Evolutionary conservation across 352 stramenopile species (phyloP), one percentile per base, ranked within the genome.

Genomic region (Pythium utonaiense): DNA sequence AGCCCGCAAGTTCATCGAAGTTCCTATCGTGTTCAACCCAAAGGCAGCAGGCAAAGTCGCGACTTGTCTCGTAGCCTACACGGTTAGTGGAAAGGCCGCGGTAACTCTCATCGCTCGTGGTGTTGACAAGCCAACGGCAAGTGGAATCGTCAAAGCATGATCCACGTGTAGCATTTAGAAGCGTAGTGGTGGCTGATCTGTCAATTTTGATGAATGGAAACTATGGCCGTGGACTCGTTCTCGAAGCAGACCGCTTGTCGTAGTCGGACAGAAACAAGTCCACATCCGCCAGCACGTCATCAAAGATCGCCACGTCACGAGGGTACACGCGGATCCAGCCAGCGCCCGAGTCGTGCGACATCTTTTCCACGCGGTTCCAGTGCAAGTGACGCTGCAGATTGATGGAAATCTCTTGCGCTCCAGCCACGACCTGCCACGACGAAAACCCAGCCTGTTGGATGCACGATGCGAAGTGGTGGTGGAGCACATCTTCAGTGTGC

Each of bases 271-370:
- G 64, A 53, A 96, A 96, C 3, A 64, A 57, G 48, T 96, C 81
- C 25, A 96, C 75, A 51, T 92, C 81, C 1, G 51, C 58, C 10
- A 92, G 66, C 25, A 96, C 86, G 44, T 96, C 86, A 16, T 83
- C 74, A 33, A 86, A 96, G 3, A 62, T 47, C 6, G 84, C 86
- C 34, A 96, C 86, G 19, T 91, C 84, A 40, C 74, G 67, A 40
- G 86, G 86, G 53, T 96, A 96, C 36, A 96, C 84, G 27, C 84
- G 83, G 53, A 96, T 91, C 86, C 86, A 96, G 1, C 81, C 84
- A 33, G 77, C 74, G 9, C 86, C 86, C 3, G 86, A 93, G 49
- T 94, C 86, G 53, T 94, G 84, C 9, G 76, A 88, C 86, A 96
- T 94, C 50, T 96, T 94, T 60, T 94, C 83, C 6, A 91, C 75